Base-by-base conservation (phyloP, 345 rosid species). In the Sisymbrium altissimum region DNA sequence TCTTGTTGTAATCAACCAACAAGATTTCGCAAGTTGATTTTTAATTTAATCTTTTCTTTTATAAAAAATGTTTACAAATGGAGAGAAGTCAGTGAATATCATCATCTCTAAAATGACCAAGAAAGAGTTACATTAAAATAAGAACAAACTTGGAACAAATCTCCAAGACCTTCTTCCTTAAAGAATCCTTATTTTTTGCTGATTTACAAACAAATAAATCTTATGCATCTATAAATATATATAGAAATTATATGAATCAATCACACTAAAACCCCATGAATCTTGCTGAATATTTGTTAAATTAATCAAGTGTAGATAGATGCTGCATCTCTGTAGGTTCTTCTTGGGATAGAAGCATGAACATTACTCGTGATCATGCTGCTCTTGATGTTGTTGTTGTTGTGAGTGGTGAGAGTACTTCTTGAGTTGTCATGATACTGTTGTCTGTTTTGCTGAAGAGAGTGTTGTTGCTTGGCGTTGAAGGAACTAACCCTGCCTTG, bases 401-500 rank as follows among this genome's bases (percentile, higher is more conserved):
- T 56, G 64, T 65, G 71, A 64, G 55, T 48, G 10, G 33, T 56
- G 40, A 55, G 68, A 12, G 74, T 72, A 41, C 39, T 32, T 81
- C 74, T 82, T 40, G 83, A 41, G 61, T 74, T 76, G 30, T 76
- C 75, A 3, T 84, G 71, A 44, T 70, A 55, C 15, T 48, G 44
- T 64, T 71, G 72, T 40, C 56, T 71, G 61, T 71, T 71, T 32
- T 77, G 76, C 32, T 66, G 80, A 71, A 62, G 45, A 56, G 71
- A 38, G 40, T 71, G 72, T 60, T 78, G 83, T 73, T 84, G 81
- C 74, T 81, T 84, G 72, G 83, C 50, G 77, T 71, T 83, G 67
- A 67, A 78, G 61, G 87, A 80, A 78, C 57, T 79, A 71, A 79
- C 66, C 83, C 86, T 86, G 59, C 84, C 86, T 78, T 89, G 87